Evolutionary conservation across 202 grass and related monocot species (phyloP), one percentile per base, ranked within the genome.

Genomic region (Musa balbisiana): DNA sequence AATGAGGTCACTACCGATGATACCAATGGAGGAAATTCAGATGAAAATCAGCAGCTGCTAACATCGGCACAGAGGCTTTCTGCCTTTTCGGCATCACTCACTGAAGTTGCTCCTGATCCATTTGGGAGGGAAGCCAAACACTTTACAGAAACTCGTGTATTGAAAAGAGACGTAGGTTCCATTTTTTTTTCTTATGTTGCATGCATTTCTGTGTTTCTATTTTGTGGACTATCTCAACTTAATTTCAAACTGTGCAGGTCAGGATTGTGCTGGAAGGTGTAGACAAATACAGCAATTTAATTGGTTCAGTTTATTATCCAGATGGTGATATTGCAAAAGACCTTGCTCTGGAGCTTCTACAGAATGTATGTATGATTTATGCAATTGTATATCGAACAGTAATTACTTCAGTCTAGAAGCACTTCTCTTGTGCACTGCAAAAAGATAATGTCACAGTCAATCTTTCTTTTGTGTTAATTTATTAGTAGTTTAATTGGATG

Each of bases 241-340:
- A 25, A 25, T 86, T 20, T 81, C 23, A 22, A 52, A 73, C 76
- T 71, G 26, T 82, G 2, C 78, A 99, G 95, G 95, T 99, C 29
- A 80, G 95, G 25, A 90, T 99, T 85, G 95, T 99, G 74, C 87
- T 99, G 65, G 95, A 99, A 82, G 95, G 95, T 23, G 92, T 92
- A 67, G 95, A 99, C 80, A 94, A 85, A 69, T 94, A 87, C 64
- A 85, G 81, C 62, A 99, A 95, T 74, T 86, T 99, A 81, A 92
- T 99, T 80, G 95, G 91, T 74, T 99, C 91, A 2, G 89, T 99
- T 62, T 99, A 90, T 82, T 99, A 99, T 86, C 87, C 89, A 60
- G 95, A 95, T 71, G 95, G 95, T 58, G 91, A 99, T 51, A 80
- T 87, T 74, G 89, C 87, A 16, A 99, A 90, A 73, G 95, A 99